These are phyloP conservation scores for Theobroma grandiflorum DNA, from an alignment of 441 rosid genomes.

Conservation along the genomic window DNA sequence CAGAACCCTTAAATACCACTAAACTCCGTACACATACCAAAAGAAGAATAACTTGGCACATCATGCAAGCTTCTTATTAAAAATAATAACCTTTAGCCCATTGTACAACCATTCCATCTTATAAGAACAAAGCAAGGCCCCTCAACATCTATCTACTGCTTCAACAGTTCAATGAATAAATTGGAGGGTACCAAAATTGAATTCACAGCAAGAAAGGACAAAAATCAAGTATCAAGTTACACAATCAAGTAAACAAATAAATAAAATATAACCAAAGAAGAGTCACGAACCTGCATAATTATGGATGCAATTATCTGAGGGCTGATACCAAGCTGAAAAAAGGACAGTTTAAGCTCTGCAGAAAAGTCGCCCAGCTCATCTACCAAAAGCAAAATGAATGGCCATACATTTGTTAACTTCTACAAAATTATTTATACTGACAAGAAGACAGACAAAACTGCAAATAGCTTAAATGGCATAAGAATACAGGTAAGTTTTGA, in stretches of 20 bases:
- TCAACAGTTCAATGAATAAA: not conserved
- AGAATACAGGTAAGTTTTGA: conserved; percentile 4
- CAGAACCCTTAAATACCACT: not conserved
- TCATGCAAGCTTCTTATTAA: conserved; percentile 6
- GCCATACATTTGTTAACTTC: not conserved
- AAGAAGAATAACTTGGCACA: not conserved
- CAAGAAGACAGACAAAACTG: conserved; percentile 1
- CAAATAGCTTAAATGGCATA: not conserved
- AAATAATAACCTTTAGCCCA: not conserved
- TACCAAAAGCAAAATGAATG: conserved; percentile 41
- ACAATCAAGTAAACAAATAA: conserved; percentile 7
- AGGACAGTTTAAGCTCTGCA: conserved; percentile 83
- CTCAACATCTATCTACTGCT: conserved; percentile 3
- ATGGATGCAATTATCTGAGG: conserved; percentile 93
- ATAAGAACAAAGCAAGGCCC: not conserved
- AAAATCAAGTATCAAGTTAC: conserved; percentile 4
- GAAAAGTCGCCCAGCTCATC: conserved; percentile 90
- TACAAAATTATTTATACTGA: conserved; percentile 2
- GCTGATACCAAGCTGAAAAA: conserved; percentile 97
- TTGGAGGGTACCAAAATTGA: not conserved
- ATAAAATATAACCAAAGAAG: conserved; percentile 14
- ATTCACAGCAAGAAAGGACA: not conserved
- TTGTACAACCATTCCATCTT: not conserved
- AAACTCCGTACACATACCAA: not conserved
- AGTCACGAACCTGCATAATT: conserved; percentile 77